A percentile compares a stretch with the other conserved stretches of the same genome.
phyloP scores from a whole-genome alignment of 495 filamentous ascomycete genomes.

The Pseudomonodictys pantanalensis region DNA sequence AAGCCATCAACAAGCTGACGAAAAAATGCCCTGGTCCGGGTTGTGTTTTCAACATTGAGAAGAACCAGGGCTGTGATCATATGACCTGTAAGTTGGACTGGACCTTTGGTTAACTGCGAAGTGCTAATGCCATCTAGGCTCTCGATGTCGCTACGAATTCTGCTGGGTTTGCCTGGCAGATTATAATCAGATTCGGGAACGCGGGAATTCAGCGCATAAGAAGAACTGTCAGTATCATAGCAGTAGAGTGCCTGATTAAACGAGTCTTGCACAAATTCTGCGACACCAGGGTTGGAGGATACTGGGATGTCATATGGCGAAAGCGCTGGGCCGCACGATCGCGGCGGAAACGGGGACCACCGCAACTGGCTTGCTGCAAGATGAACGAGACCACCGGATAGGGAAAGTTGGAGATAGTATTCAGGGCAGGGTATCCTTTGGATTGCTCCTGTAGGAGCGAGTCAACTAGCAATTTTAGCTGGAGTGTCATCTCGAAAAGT shows the following conservation, averaged over 20 bases:
- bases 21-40: conserved; percentile 37
- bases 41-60: conserved; percentile 39
- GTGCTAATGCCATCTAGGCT: conserved; percentile 16
- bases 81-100: conserved; percentile 32
- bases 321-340: too few species aligned
- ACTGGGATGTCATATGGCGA: too few species aligned
- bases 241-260: not conserved
- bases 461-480: too few species aligned
- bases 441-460: too few species aligned
- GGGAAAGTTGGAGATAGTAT: too few species aligned
- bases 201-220: conserved; percentile 17
- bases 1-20: conserved; percentile 26
- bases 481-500: too few species aligned
- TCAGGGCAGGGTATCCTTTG: too few species aligned
- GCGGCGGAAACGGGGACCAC: too few species aligned
- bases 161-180: conserved; percentile 38
- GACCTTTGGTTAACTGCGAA: not conserved
- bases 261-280: too few species aligned
- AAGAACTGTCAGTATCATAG: conserved; percentile 19
- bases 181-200: conserved; percentile 7
- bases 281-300: too few species aligned
- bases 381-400: too few species aligned
- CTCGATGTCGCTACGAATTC: conserved; percentile 36
- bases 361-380: too few species aligned
- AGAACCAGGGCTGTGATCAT: conserved; percentile 39